Evolutionary conservation across 106 monocot genomes (phyloP).

Genomic region (Apostasia shenzhenica): DNA sequence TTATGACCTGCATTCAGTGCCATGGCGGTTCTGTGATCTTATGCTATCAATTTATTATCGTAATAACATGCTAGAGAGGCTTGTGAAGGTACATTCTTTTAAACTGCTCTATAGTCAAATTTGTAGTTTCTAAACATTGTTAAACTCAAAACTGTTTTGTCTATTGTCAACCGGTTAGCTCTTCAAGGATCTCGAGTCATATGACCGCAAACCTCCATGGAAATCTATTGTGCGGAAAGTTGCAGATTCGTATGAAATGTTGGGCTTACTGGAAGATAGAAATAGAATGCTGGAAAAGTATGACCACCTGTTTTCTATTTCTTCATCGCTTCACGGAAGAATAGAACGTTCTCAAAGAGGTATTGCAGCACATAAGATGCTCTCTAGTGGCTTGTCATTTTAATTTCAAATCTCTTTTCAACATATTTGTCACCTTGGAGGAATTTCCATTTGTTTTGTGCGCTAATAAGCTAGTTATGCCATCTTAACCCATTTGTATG

Average conservation of each 20-base stretch:
- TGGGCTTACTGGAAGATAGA: constrained; percentile 71
- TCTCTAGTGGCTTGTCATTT: not conserved
- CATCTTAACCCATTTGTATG: not conserved
- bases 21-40: constrained; percentile 85
- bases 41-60: constrained; percentile 95
- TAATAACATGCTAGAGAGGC: constrained; percentile 92
- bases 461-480: not conserved
- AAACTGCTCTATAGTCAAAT: not conserved
- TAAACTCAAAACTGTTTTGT: not conserved
- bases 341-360: constrained; percentile 21
- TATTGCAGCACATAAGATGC: constrained; percentile 16
- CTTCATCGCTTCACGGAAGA: constrained; percentile 18
- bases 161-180: constrained; percentile 35
- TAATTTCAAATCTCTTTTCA: not conserved
- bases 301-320: constrained; percentile 33
- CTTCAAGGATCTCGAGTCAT: constrained; percentile 71
- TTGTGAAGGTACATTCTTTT: constrained; percentile 57
- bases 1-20: constrained; percentile 81
- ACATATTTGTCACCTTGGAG: not conserved
- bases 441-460: not conserved
- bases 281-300: constrained; percentile 61
- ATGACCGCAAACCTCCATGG: constrained; percentile 62
- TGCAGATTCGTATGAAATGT: constrained; percentile 79
- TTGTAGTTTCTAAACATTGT: not conserved
- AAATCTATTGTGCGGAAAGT: constrained; percentile 87